These are phyloP conservation scores for Spatholobus suberectus DNA, from an alignment of 306 rosid species.

Conservation along the genomic window DNA sequence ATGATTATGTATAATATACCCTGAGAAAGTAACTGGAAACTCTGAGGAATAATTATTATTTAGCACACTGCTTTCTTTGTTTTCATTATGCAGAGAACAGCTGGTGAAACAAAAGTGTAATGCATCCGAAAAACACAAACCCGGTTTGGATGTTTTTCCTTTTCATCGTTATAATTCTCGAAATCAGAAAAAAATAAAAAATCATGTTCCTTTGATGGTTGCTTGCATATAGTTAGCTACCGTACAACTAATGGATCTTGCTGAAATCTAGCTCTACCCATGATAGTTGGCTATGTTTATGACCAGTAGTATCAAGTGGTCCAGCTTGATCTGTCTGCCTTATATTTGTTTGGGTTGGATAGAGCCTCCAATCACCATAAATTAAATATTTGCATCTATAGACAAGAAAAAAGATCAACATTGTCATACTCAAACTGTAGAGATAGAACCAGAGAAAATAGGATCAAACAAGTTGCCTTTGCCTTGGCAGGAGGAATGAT, in stretches of 20 bases:
- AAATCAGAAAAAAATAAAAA: background rate
- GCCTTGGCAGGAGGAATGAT: slow-evolving; percentile 43
- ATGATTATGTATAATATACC: background rate
- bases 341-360: slow-evolving; percentile 44
- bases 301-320: slow-evolving; percentile 50
- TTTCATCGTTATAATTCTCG: background rate
- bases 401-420: slow-evolving; percentile 46
- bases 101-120: background rate
- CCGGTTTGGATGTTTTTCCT: background rate
- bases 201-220: background rate
- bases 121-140: background rate
- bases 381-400: slow-evolving; percentile 31
- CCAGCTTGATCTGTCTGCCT: slow-evolving; percentile 43
- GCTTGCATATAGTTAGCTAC: background rate
- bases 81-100: slow-evolving; percentile 16
- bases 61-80: background rate
- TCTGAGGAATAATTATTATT: background rate
- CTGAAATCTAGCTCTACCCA: slow-evolving; percentile 24
- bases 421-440: slow-evolving; percentile 41
- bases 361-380: slow-evolving; percentile 40
- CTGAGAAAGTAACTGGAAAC: slow-evolving; percentile 13
- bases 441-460: slow-evolving; percentile 8
- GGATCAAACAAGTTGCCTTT: slow-evolving; percentile 37
- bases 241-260: slow-evolving; percentile 23
- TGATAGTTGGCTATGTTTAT: slow-evolving; percentile 47